Evolutionary conservation across 306 rosid genomes (phyloP).

Genomic region (Ammopiptanthus mongolicus): DNA sequence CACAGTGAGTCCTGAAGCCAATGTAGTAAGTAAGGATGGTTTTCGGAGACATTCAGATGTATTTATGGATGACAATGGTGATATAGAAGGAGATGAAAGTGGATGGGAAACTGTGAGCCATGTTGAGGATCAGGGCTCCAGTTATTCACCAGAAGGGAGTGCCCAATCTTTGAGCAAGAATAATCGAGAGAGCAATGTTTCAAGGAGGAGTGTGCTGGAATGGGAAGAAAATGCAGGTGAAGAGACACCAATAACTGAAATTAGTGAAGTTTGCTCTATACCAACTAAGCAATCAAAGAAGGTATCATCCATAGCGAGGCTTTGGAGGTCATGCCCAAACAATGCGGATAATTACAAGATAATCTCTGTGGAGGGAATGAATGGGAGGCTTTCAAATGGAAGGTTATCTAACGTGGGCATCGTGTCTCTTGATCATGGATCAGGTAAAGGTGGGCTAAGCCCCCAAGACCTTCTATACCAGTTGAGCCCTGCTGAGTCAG

Average conservation of each 20-base stretch:
- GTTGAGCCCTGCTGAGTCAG: conserved; percentile 64
- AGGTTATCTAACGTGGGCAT: conserved; percentile 52
- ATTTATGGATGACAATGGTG: conserved; percentile 58
- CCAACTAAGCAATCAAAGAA: conserved; percentile 70
- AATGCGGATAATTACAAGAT: conserved; percentile 66
- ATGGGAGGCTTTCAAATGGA: conserved; percentile 71
- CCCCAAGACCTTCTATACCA: conserved; percentile 63
- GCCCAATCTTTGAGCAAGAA: conserved; percentile 54
- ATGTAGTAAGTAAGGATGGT: conserved; percentile 27
- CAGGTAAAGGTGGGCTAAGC: conserved; percentile 55
- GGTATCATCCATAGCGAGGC: conserved; percentile 65
- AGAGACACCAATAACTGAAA: conserved; percentile 67
- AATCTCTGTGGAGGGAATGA: conserved; percentile 62
- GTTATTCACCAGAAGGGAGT: conserved; percentile 77
- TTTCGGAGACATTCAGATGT: conserved; percentile 42
- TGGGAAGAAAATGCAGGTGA: conserved; percentile 69
- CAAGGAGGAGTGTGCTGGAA: conserved; percentile 54
- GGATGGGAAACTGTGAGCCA: conserved; percentile 99
- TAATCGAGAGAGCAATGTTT: conserved; percentile 47
- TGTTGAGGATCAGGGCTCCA: conserved; percentile 80
- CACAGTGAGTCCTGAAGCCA: conserved; percentile 67
- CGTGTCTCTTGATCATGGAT: conserved; percentile 61
- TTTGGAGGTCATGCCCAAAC: conserved; percentile 69
- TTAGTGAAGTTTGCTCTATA: conserved; percentile 62
- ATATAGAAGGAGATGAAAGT: conserved; percentile 85